A percentile compares a stretch with the other conserved stretches of the same genome.
Evolutionary conservation across 108 stramenopile species (phyloP).

Genomic region (Fragilariopsis cylindrus): DNA sequence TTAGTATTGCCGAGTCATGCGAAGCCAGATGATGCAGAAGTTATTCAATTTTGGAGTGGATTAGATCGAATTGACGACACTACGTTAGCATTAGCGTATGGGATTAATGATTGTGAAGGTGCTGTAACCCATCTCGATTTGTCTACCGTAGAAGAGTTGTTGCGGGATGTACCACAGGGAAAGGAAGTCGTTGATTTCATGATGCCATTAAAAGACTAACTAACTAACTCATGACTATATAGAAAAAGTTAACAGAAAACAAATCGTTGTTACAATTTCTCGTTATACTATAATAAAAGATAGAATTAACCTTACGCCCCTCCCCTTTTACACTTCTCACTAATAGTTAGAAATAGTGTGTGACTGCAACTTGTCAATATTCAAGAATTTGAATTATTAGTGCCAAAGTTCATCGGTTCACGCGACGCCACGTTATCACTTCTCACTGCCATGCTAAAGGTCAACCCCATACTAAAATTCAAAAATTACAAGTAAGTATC

Average conservation of each 20-base stretch:
- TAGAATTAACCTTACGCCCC: no score
- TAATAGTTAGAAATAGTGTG: no score
- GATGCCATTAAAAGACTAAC: slow-evolving; percentile 3
- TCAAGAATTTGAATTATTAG: no score
- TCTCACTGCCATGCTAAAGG: no score
- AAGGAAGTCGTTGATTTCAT: slow-evolving; percentile 68
- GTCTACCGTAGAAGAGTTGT: slow-evolving; percentile 25
- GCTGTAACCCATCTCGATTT: slow-evolving; percentile 38
- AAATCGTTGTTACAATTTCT: background rate
- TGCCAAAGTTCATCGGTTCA: no score
- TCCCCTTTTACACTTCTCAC: no score
- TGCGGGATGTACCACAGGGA: slow-evolving; percentile 45
- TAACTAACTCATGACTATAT: background rate
- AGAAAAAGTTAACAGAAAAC: slow-evolving; percentile 2
- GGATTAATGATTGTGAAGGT: slow-evolving; percentile 73
- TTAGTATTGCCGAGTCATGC: slow-evolving; percentile 53
- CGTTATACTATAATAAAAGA: background rate
- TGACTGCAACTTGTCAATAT: no score
- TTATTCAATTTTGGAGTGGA: slow-evolving; percentile 85
- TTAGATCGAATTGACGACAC: slow-evolving; percentile 58
- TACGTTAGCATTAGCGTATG: slow-evolving; percentile 49
- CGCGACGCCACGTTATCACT: no score
- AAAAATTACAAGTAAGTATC: background rate
- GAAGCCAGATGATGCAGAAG: slow-evolving; percentile 56
- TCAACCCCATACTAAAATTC: no score